Base-by-base conservation (phyloP, 768 basidiomycete genomes). In the Lentinula detonsa region DNA sequence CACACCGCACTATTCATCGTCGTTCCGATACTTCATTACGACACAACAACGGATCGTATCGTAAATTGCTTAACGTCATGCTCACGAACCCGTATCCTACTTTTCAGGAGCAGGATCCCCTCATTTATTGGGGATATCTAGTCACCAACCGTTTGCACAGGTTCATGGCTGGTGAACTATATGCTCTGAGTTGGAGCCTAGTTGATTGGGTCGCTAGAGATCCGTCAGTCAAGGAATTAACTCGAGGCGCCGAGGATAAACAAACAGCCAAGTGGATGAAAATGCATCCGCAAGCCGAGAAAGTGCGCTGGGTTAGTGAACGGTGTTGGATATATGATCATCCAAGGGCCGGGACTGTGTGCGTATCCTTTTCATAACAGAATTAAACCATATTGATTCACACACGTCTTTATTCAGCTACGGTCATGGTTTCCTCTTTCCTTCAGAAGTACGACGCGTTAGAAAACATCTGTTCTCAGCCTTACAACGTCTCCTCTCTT, bases 271-370 rank as follows among this genome's bases (percentile, higher is more conserved):
- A 86, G 64, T 98, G 95, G 95, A 93, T 98, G 85, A 79, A 82
- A 18, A 68, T 86, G 57, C 95, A 97, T 74, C 95, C 95, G 0
- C 83, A 81, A 48, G 84, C 89, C 13, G 74, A 81, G 33, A 82
- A 89, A 65, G 84, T 99, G 43, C 84, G 93, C 48, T 98, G 96
- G 95, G 81, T 82, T 35, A 88, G 90, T 65, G 95, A 99, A 69
- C 84, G 88, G 31, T 98, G 96, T 73, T 96, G 93, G 92, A 93
- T 99, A 65, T 98, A 99, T 73, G 95, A 99, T 70, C 96, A 98
- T 74, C 96, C 96, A 1, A 88, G 93, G 53, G 86, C 91, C 15
- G 90, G 91, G 52, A 97, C 95, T 18, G 95, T 96, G 86, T 95
- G 78, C 69, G 91, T 57, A 33, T 43, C 50, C 34, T 58, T 60